Evolutionary conservation across 1,284 basidiomycete genomes (phyloP).

Genomic region (Lignosus rhinocerotis): DNA sequence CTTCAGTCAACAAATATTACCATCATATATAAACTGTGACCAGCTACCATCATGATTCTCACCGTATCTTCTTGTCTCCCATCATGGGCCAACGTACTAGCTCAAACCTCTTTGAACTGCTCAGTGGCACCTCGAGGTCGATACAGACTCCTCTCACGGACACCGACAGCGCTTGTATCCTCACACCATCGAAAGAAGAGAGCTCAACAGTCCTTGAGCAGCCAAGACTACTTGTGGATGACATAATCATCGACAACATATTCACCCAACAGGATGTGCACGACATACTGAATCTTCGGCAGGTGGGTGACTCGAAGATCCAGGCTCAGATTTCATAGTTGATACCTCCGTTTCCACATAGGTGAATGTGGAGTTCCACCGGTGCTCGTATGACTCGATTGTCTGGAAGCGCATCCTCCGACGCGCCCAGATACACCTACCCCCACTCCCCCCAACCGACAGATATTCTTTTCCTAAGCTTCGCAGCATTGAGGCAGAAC

Average conservation of each 20-base stretch:
- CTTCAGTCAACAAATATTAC: neutral
- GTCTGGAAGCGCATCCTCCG: constrained; percentile 69
- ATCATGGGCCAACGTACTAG: neutral
- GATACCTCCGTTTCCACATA: neutral
- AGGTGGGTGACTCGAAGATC: neutral
- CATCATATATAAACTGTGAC: neutral
- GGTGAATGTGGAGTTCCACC: constrained; percentile 6
- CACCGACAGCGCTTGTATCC: neutral
- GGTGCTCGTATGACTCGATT: constrained; percentile 51
- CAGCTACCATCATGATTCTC: neutral
- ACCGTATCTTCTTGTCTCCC: neutral
- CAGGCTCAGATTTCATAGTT: too few relatives aligned
- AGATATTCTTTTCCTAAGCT: constrained; percentile 44
- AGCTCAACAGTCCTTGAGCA: neutral
- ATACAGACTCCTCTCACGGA: neutral
- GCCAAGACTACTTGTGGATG: neutral
- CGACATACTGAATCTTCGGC: neutral
- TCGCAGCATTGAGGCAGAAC: constrained; percentile 60
- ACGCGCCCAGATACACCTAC: constrained; percentile 46
- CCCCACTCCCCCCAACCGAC: constrained; percentile 65
- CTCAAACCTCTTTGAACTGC: neutral
- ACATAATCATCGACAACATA: neutral
- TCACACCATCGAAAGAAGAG: neutral
- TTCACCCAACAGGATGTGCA: neutral
- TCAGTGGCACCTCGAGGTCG: neutral